Percentiles rank a stretch among this genome's conserved stretches.
phyloP scores from a whole-genome alignment of 116 monocot genomes.

The Thalassia testudinum region DNA sequence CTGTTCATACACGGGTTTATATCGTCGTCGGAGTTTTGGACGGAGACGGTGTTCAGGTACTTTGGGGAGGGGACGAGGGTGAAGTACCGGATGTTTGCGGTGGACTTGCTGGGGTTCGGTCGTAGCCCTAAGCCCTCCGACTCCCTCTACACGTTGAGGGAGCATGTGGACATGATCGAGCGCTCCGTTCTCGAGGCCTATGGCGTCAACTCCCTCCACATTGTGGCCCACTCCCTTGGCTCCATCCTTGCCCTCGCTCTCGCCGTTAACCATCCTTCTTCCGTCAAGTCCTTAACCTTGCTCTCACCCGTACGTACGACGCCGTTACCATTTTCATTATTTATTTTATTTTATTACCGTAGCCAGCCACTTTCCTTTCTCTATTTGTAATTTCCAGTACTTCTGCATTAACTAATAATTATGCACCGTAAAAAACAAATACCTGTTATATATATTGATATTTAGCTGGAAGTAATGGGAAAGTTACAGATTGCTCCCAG shows the following conservation, averaged over 20 bases:
- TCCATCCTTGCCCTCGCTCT: conserved; percentile 69
- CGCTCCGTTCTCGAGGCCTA: conserved; percentile 39
- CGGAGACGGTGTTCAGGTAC: conserved; percentile 82
- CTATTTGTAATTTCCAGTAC: no score
- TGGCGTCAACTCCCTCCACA: conserved; percentile 63
- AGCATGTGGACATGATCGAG: conserved; percentile 91
- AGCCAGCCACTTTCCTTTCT: no score
- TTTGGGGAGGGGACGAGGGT: conserved; percentile 29
- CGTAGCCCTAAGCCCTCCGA: conserved; percentile 82
- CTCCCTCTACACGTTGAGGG: conserved; percentile 76
- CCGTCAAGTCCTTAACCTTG: conserved; percentile 66
- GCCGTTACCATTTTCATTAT: background rate
- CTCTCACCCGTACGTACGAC: conserved; percentile 53
- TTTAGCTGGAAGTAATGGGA: no score
- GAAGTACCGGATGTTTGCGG: conserved; percentile 50
- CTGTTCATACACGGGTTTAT: conserved; percentile 88
- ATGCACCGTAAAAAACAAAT: no score
- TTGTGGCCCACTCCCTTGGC: conserved; percentile 92
- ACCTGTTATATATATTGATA: no score
- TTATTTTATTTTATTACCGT: no score
- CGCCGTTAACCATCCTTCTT: conserved; percentile 51
- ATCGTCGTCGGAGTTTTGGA: conserved; percentile 86
- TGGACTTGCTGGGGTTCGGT: conserved; percentile 80
- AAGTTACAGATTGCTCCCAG: no score
- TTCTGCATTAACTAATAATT: no score